phyloP scores from a whole-genome alignment of 1,139 yeast genomes.

The Yamadazyma songkhlaensis region DNA sequence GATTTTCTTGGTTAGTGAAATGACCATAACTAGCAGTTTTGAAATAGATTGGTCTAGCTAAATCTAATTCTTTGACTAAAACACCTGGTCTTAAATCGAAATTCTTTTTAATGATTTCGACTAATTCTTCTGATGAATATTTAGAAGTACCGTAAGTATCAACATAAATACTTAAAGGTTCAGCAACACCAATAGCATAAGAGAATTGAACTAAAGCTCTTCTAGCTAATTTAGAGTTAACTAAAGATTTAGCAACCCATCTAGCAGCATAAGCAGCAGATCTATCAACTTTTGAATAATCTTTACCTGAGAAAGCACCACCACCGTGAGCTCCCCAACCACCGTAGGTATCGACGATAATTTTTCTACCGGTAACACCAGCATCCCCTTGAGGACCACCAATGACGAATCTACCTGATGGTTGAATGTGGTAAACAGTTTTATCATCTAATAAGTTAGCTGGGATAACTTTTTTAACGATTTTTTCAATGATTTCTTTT shows the following conservation, averaged over 20 bases:
- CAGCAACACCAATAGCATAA: conserved; percentile 99
- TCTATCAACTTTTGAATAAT: conserved; percentile 99
- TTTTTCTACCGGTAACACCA: conserved; percentile 99
- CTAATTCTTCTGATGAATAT: conserved; percentile 84
- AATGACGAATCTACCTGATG: conserved; percentile 98
- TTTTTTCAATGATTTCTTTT: conserved; percentile 68
- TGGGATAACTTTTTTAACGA: conserved; percentile 91
- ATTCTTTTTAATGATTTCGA: conserved; percentile 85
- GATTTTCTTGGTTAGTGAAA: conserved; percentile 97
- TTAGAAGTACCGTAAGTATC: conserved; percentile 98
- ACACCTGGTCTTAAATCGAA: conserved; percentile 99
- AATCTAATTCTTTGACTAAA: conserved; percentile 90
- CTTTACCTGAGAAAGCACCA: conserved; percentile 99
- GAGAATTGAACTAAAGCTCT: conserved; percentile 98
- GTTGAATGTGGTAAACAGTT: conserved; percentile 97
- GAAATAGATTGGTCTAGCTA: conserved; percentile 98
- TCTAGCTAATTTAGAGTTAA: conserved; percentile 90
- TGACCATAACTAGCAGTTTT: conserved; percentile 99
- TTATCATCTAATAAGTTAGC: conserved; percentile 86
- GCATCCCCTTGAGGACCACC: conserved; percentile 99
- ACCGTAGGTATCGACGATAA: conserved; percentile 99
- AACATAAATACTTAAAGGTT: conserved; percentile 95
- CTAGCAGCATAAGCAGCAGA: conserved; percentile 99
- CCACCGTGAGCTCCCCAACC: conserved; percentile 99
- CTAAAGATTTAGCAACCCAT: conserved; percentile 99